These are phyloP conservation scores for Podospora pseudocomata DNA, from an alignment of 495 filamentous ascomycete genomes.

Conservation along the genomic window DNA sequence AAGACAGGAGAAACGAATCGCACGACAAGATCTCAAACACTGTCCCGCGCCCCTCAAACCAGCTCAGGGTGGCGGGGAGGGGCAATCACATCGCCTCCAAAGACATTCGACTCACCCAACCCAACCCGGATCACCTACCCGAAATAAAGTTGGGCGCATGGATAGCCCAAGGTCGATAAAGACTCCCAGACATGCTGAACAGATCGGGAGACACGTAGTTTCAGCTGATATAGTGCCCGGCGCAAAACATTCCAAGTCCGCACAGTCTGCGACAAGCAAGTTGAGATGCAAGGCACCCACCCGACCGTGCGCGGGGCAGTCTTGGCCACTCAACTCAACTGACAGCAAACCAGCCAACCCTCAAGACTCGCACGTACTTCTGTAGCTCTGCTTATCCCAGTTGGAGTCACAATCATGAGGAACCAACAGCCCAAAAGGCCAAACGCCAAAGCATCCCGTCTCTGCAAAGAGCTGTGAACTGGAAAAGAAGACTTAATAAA, in stretches of 20 bases:
- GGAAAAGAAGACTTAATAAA: not conserved
- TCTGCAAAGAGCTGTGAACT: too few species aligned
- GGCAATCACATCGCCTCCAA: not conserved
- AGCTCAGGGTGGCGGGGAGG: not conserved
- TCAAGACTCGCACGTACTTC: too few species aligned
- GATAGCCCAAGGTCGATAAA: not conserved
- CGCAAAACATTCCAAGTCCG: not conserved
- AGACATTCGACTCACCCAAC: not conserved
- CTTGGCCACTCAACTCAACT: not conserved
- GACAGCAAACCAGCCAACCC: too few species aligned
- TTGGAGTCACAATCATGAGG: too few species aligned
- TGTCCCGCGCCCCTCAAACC: not conserved
- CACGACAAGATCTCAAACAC: not conserved
- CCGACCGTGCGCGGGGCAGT: not conserved
- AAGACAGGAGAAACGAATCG: not conserved
- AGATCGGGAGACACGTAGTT: not conserved
- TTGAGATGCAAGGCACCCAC: not conserved
- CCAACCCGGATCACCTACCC: not conserved
- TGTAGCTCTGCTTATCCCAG: too few species aligned
- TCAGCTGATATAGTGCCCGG: not conserved
- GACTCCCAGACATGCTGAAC: not conserved
- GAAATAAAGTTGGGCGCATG: too few species aligned
- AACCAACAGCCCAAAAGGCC: too few species aligned
- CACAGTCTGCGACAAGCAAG: not conserved
- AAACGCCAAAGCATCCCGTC: too few species aligned